A percentile compares a stretch with the other conserved stretches of the same genome.
Evolutionary conservation across 2,329 filamentous ascomycete species (phyloP).

Genomic region (Corniculantispora saksenae): DNA sequence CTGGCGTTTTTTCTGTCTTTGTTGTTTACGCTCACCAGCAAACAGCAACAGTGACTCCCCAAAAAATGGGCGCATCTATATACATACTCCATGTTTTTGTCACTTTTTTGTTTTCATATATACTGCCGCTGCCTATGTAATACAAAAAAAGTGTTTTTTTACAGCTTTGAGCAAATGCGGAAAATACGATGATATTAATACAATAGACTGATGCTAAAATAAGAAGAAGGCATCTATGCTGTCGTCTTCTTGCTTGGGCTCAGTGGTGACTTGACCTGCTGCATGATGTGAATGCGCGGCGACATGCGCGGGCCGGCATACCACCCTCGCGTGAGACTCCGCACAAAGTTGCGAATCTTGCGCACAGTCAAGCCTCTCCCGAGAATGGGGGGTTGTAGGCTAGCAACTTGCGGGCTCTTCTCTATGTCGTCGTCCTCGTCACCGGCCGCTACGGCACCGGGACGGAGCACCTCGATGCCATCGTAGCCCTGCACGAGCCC

Average conservation of each 20-base stretch:
- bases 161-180: background rate
- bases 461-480: conserved; percentile 59
- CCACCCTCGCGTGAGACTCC: conserved; percentile 57
- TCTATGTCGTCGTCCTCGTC: conserved; percentile 23
- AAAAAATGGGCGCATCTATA: background rate
- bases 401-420: conserved; percentile 17
- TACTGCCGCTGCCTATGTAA: background rate
- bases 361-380: conserved; percentile 47
- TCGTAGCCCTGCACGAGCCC: conserved; percentile 59
- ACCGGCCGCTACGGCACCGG: conserved; percentile 33
- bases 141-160: background rate
- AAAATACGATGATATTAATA: background rate
- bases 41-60: background rate
- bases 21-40: background rate
- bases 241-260: background rate
- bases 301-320: conserved; percentile 65
- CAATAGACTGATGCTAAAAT: background rate
- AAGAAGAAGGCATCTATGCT: background rate
- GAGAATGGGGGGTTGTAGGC: conserved; percentile 35
- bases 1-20: conserved; percentile 1
- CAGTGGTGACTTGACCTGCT: conserved; percentile 24
- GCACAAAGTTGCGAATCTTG: conserved; percentile 42
- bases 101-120: background rate
- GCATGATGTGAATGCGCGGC: conserved; percentile 55
- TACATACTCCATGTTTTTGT: background rate